Conservation (phyloP, 495 filamentous ascomycete genomes). For the Aspergillus nidulans region DNA sequence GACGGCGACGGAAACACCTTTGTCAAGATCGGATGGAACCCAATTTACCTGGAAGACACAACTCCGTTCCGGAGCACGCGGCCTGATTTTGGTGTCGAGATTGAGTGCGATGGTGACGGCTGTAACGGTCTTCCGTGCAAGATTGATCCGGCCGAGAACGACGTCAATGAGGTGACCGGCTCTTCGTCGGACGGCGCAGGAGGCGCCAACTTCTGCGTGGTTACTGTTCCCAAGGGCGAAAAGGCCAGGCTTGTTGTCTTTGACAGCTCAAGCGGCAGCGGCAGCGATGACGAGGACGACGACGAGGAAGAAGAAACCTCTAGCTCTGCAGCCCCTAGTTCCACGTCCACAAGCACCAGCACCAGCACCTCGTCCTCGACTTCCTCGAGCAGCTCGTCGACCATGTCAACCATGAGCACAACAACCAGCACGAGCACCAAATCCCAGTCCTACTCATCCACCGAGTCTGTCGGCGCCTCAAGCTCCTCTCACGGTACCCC, state of each 20-base stretch:
- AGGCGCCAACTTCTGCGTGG: constrained; percentile 71
- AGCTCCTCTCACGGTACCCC: constrained; percentile 22
- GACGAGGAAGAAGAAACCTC: constrained; percentile 8
- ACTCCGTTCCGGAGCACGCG: constrained; percentile 53
- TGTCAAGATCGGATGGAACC: constrained; percentile 77
- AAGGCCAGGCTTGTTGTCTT: constrained; percentile 69
- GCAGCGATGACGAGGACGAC: constrained; percentile 15
- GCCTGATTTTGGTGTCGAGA: constrained; percentile 65
- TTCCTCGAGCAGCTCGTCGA: constrained; percentile 7
- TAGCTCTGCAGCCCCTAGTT: constrained; percentile 18
- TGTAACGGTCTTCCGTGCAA: constrained; percentile 74
- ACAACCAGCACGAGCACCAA: constrained; percentile 18
- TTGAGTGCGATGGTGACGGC: constrained; percentile 60
- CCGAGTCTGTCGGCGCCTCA: constrained; percentile 24
- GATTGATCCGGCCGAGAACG: constrained; percentile 61
- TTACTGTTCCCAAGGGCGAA: constrained; percentile 65
- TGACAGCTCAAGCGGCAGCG: constrained; percentile 29
- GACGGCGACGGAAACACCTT: constrained; percentile 60
- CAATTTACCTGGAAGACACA: constrained; percentile 59
- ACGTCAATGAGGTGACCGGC: constrained; percentile 57
- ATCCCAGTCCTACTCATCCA: constrained; percentile 11
- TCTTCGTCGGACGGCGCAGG: constrained; percentile 56
- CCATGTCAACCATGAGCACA: not conserved
- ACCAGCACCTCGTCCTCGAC: constrained; percentile 14
- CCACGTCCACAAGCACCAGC: constrained; percentile 12